Base-by-base conservation (phyloP, 1,284 basidiomycete species). In the Phellinidium pouzarii region DNA sequence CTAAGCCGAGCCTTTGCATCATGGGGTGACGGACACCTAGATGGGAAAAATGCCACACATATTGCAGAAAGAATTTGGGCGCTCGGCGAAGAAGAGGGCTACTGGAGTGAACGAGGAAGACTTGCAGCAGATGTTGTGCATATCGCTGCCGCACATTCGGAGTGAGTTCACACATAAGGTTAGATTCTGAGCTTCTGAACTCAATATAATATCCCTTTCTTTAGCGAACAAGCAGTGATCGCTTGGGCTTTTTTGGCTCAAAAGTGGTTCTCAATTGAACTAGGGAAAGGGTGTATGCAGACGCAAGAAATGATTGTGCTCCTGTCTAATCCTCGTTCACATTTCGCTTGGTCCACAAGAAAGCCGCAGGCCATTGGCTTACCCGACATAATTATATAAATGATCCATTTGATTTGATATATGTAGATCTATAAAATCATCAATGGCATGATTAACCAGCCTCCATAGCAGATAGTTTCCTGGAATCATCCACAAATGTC, bases 101-200 rank as follows among this genome's bases (percentile, higher is more conserved):
- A 84, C 58, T 75, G 71, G 69, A 81, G 79, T 60, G 79, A 80
- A 65, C 68, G 80, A 29, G 81, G 81, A 8, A 68, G 73, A 57
- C 68, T 84, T 3, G 80, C 81, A 7, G 77, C 78, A 34, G 81
- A 84, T 60, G 78, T 75, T 5, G 71, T 70, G 12, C 74, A 70
- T 67, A 72, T 84, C 29, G 78, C 80, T 7, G 77, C 76, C 17
- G 69, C 80, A 5, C 80, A 83, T 67, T 74, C 71, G 6, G 80
- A 83, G 80, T 83, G 60, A 66, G 78, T 64, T 1, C 27, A 29
- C 26, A n/a, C 44, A 25, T 50, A 34, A 29, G n/a, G n/a, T n/a
- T n/a, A n/a, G n/a, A n/a, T n/a, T n/a, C n/a, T n/a, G 42, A 27
- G 23, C n/a, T 53, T 38, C 37, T 50, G 14, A n/a, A 4, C 11